Percentiles rank a stretch among this genome's conserved stretches.
Evolutionary conservation across 2,329 filamentous ascomycete species (phyloP).

Genomic region (Gaeumannomyces tritici): DNA sequence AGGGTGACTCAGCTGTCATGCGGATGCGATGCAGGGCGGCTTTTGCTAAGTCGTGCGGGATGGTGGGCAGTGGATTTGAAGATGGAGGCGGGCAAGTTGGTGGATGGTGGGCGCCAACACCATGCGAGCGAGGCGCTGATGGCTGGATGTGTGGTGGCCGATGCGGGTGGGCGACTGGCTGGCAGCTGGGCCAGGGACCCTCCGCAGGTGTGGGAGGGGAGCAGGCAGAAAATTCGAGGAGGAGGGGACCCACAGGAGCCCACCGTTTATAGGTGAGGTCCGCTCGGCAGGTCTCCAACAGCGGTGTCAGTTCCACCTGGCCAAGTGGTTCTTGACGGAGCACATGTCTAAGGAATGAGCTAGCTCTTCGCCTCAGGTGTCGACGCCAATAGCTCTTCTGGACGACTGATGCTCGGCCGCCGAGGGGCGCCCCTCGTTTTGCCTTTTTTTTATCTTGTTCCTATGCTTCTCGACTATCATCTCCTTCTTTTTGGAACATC

Average conservation of each 20-base stretch:
- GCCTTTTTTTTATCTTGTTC: neutral
- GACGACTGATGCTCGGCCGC: neutral
- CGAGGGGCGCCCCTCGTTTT: neutral
- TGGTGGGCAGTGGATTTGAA: neutral
- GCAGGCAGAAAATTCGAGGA: neutral
- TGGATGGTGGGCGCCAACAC: neutral
- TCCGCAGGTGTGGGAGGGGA: neutral
- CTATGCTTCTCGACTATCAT: neutral
- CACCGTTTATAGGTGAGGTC: neutral
- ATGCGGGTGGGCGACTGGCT: neutral
- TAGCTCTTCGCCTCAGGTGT: neutral
- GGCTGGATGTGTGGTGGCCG: neutral
- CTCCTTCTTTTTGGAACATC: neutral
- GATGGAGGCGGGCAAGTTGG: neutral
- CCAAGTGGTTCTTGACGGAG: neutral
- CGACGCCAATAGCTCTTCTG: neutral
- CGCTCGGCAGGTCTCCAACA: neutral
- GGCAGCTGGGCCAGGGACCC: too few relatives aligned
- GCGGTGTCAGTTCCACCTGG: neutral
- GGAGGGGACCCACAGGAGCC: neutral
- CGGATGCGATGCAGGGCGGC: too few relatives aligned
- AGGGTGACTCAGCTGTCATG: neutral
- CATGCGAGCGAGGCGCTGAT: neutral
- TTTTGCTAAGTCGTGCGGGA: neutral
- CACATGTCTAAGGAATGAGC: neutral